Percentiles rank a stretch among this genome's conserved stretches.
These are phyloP conservation scores for Cladophialophora carrionii DNA, from an alignment of 2,329 filamentous ascomycete species.

Conservation along the genomic window DNA sequence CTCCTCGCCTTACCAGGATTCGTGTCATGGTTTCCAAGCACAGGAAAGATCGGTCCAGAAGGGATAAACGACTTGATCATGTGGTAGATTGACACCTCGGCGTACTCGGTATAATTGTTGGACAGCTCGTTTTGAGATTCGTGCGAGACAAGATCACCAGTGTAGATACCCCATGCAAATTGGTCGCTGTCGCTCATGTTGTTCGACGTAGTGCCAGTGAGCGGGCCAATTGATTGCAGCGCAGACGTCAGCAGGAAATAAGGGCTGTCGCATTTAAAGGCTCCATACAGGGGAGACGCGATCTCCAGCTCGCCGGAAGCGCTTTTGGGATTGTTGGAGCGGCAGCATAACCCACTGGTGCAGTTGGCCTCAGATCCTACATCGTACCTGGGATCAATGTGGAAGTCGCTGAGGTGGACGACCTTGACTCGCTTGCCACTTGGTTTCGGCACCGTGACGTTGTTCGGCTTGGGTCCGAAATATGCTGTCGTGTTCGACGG, in stretches of 20 bases:
- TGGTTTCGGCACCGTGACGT: conserved; percentile 49
- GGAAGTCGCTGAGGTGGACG: conserved; percentile 60
- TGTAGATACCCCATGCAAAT: conserved; percentile 60
- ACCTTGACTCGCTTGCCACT: conserved; percentile 61
- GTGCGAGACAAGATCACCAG: conserved; percentile 61
- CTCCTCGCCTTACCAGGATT: conserved; percentile 46
- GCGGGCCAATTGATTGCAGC: conserved; percentile 58
- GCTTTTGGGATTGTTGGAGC: conserved; percentile 46
- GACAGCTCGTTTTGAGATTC: conserved; percentile 58
- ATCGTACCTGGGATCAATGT: conserved; percentile 59
- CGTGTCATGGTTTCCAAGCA: conserved; percentile 62
- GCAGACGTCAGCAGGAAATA: conserved; percentile 62
- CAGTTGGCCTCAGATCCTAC: conserved; percentile 60
- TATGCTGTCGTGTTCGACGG: conserved; percentile 51
- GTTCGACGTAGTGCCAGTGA: conserved; percentile 58
- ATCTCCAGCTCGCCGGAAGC: conserved; percentile 45
- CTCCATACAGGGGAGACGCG: conserved; percentile 59
- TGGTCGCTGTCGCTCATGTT: conserved; percentile 45
- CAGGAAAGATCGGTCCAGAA: conserved; percentile 59
- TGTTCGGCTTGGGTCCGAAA: conserved; percentile 60
- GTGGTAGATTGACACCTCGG: conserved; percentile 57
- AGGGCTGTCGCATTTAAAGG: conserved; percentile 61
- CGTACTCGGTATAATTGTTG: conserved; percentile 57
- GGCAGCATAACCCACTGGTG: conserved; percentile 56
- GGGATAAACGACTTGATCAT: conserved; percentile 60